Conservation (phyloP, 192 early-diverging fungal species). For the Coemansia sp. region DNA sequence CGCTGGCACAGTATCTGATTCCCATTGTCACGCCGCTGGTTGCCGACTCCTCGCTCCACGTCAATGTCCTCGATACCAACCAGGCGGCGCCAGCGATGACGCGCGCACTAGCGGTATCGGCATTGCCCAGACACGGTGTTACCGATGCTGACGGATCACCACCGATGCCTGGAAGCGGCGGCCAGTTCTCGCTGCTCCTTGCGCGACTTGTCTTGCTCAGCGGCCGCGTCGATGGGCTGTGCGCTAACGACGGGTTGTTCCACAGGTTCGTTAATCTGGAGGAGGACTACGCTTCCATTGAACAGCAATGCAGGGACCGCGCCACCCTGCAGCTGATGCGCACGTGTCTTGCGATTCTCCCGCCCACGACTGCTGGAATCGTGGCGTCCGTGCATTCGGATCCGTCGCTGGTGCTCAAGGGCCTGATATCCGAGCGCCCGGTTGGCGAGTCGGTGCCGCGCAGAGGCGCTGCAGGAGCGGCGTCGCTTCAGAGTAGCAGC, state of each 20-base stretch:
- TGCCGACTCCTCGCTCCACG: constrained; percentile 53
- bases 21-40: constrained; percentile 60
- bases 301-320: constrained; percentile 40
- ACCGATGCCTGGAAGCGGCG: not conserved
- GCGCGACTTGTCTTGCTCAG: constrained; percentile 65
- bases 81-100: constrained; percentile 56
- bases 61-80: constrained; percentile 37
- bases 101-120: constrained; percentile 56
- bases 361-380: constrained; percentile 73
- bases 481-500: constrained; percentile 1
- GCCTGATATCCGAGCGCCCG: constrained; percentile 50
- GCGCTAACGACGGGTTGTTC: constrained; percentile 54
- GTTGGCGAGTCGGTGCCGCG: constrained; percentile 18
- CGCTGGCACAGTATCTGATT: constrained; percentile 65
- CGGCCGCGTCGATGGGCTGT: constrained; percentile 36
- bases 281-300: constrained; percentile 69
- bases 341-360: constrained; percentile 64
- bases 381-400: constrained; percentile 63
- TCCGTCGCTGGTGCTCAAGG: constrained; percentile 53
- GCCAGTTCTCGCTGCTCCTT: constrained; percentile 65
- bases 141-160: too few relatives aligned
- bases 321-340: constrained; percentile 65
- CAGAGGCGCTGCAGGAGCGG: constrained; percentile 10
- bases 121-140: constrained; percentile 53
- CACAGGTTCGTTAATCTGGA: constrained; percentile 81